Conservation (phyloP, 75 land plant species). For the Pseudotsuga menziesii region DNA sequence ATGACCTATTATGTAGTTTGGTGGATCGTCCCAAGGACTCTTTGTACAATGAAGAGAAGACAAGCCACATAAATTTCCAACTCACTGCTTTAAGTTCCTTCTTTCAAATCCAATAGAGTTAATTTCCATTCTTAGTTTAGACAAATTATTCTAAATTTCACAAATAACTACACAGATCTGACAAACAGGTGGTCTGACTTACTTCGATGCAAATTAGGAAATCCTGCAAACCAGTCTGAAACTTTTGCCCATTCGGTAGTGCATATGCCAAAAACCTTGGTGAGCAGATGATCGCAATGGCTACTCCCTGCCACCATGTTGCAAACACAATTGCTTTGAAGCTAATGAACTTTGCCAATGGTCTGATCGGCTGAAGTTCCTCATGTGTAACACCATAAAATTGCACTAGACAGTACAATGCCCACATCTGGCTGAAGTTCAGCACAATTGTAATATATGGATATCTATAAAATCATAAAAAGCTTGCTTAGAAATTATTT, state of each 20-base stretch:
- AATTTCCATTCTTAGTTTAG: background rate
- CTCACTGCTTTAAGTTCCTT: background rate
- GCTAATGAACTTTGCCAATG: slow-evolving; percentile 86
- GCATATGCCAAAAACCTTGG: slow-evolving; percentile 23
- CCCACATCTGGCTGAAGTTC: slow-evolving; percentile 98
- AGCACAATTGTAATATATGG: slow-evolving; percentile 80
- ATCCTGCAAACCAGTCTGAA: slow-evolving; percentile 81
- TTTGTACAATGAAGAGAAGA: background rate
- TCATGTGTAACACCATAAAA: slow-evolving; percentile 76
- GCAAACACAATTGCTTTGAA: slow-evolving; percentile 98
- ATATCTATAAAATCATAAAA: slow-evolving; percentile 46
- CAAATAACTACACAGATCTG: background rate
- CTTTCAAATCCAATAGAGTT: background rate
- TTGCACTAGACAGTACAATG: slow-evolving; percentile 81
- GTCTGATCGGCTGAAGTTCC: slow-evolving; percentile 59
- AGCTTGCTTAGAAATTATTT: background rate
- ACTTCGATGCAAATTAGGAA: slow-evolving; percentile 93
- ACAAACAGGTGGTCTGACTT: slow-evolving; percentile 10
- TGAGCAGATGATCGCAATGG: slow-evolving; percentile 60
- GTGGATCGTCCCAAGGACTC: background rate
- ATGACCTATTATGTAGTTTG: slow-evolving; percentile 1
- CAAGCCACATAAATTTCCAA: background rate
- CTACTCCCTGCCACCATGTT: slow-evolving; percentile 98
- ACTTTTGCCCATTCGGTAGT: slow-evolving; percentile 38
- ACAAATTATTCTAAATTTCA: background rate